Evolutionary conservation across 2,329 filamentous ascomycete genomes (phyloP).

Genomic region (Reticulascus tulasneorum): DNA sequence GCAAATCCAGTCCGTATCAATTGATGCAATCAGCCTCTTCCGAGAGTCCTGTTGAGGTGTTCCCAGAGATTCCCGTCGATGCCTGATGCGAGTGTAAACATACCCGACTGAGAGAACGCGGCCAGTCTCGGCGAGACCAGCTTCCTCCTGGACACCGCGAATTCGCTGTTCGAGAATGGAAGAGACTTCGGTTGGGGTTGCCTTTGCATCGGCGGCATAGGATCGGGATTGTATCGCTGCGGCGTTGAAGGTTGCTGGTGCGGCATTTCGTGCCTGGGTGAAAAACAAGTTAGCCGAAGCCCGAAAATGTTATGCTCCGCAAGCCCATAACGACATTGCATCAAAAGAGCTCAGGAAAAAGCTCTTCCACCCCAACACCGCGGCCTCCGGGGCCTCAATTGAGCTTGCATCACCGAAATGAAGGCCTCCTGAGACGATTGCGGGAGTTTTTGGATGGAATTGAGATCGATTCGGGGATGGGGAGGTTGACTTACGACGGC

Average conservation of each 20-base stretch:
- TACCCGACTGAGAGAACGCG: slow-evolving; percentile 99
- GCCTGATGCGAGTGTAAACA: too few species aligned
- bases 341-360: slow-evolving; percentile 31
- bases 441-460: slow-evolving; percentile 42
- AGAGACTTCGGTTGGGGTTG: slow-evolving; percentile 94
- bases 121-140: slow-evolving; percentile 94
- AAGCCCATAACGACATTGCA: slow-evolving; percentile 20
- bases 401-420: slow-evolving; percentile 27
- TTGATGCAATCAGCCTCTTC: slow-evolving; percentile 10
- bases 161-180: slow-evolving; percentile 99
- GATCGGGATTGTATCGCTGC: slow-evolving; percentile 70
- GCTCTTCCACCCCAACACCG: slow-evolving; percentile 17
- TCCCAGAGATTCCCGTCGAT: too few species aligned
- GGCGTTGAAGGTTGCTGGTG: slow-evolving; percentile 72
- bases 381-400: slow-evolving; percentile 27
- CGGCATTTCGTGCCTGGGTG: slow-evolving; percentile 77
- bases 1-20: slow-evolving; percentile 7
- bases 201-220: slow-evolving; percentile 93
- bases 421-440: slow-evolving; percentile 32
- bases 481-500: slow-evolving; percentile 75
- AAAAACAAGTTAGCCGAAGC: slow-evolving; percentile 52
- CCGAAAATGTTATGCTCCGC: slow-evolving; percentile 33
- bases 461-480: slow-evolving; percentile 33
- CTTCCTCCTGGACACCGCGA: slow-evolving; percentile 96
- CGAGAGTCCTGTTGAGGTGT: slow-evolving; percentile 10